Evolutionary conservation across 495 filamentous ascomycete genomes (phyloP).

Genomic region (Hypoxylon lienhwacheense): DNA sequence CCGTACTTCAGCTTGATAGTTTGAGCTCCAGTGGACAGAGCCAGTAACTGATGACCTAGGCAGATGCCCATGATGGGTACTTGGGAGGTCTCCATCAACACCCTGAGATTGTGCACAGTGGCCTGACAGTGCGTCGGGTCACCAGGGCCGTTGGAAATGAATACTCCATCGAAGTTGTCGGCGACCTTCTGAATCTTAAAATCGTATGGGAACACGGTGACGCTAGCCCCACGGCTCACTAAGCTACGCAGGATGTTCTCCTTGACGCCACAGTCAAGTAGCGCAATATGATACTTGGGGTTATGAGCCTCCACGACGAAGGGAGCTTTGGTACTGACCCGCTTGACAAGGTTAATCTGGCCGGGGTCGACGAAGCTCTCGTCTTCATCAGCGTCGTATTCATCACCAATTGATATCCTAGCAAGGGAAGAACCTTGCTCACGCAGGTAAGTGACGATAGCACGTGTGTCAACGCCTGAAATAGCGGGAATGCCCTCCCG

Average conservation of each 20-base stretch:
- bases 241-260: slow-evolving; percentile 97
- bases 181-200: slow-evolving; percentile 98
- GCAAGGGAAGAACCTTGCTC: slow-evolving; percentile 96
- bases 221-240: slow-evolving; percentile 80
- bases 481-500: slow-evolving; percentile 95
- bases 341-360: slow-evolving; percentile 92
- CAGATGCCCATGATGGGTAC: slow-evolving; percentile 97
- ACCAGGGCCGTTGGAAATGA: slow-evolving; percentile 97
- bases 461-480: slow-evolving; percentile 94
- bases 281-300: slow-evolving; percentile 84
- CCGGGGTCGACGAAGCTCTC: slow-evolving; percentile 94
- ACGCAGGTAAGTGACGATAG: slow-evolving; percentile 90
- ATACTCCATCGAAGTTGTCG: slow-evolving; percentile 95
- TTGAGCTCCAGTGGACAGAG: slow-evolving; percentile 77
- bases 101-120: slow-evolving; percentile 85
- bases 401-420: slow-evolving; percentile 92
- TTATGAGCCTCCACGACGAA: slow-evolving; percentile 84
- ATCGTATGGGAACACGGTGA: slow-evolving; percentile 93
- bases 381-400: slow-evolving; percentile 98
- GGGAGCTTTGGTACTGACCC: slow-evolving; percentile 94
- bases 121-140: slow-evolving; percentile 95
- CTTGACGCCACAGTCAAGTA: slow-evolving; percentile 98
- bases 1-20: slow-evolving; percentile 97
- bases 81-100: slow-evolving; percentile 85
- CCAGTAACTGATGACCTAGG: slow-evolving; percentile 86